Conservation (phyloP, 257 asterid genomes). For the Penstemon eatonii region DNA sequence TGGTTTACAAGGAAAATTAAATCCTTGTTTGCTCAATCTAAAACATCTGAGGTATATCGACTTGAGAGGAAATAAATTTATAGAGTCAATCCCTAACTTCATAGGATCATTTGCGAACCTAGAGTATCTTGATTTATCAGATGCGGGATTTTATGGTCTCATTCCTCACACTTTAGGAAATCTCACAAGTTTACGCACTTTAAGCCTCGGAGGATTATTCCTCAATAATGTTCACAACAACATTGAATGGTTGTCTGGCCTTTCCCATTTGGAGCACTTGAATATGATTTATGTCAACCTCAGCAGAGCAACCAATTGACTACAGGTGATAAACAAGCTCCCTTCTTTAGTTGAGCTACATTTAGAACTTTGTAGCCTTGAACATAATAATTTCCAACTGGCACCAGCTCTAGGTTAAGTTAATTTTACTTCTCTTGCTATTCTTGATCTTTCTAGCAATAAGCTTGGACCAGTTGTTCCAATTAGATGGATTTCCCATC, state of each 20-base stretch:
- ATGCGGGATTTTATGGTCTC: slow-evolving; percentile 19
- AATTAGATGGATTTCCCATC: slow-evolving; percentile 36
- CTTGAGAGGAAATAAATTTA: slow-evolving; percentile 25
- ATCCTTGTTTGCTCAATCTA: slow-evolving; percentile 30
- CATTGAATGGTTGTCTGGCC: slow-evolving; percentile 32
- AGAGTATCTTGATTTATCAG: slow-evolving; percentile 20
- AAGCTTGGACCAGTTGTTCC: background rate
- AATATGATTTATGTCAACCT: slow-evolving; percentile 21
- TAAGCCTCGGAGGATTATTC: background rate
- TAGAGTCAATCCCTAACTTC: slow-evolving; percentile 30
- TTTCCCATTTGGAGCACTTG: slow-evolving; percentile 22
- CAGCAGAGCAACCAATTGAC: slow-evolving; percentile 23
- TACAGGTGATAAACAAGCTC: slow-evolving; percentile 20
- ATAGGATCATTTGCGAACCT: slow-evolving; percentile 23
- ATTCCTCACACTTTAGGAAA: slow-evolving; percentile 30
- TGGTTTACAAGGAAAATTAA: slow-evolving; percentile 7
- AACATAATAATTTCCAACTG: background rate
- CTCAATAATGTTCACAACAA: background rate
- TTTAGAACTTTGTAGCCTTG: slow-evolving; percentile 1
- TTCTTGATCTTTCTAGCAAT: slow-evolving; percentile 9
- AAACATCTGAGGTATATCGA: slow-evolving; percentile 31
- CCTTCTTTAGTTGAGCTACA: slow-evolving; percentile 25
- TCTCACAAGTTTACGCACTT: slow-evolving; percentile 23
- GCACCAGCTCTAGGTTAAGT: background rate
- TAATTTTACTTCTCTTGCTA: slow-evolving; percentile 18